Percentiles rank a stretch among this genome's conserved stretches.
These are phyloP conservation scores for Laetiporus sulphureus DNA, from an alignment of 1,284 basidiomycete species.

Conservation along the genomic window DNA sequence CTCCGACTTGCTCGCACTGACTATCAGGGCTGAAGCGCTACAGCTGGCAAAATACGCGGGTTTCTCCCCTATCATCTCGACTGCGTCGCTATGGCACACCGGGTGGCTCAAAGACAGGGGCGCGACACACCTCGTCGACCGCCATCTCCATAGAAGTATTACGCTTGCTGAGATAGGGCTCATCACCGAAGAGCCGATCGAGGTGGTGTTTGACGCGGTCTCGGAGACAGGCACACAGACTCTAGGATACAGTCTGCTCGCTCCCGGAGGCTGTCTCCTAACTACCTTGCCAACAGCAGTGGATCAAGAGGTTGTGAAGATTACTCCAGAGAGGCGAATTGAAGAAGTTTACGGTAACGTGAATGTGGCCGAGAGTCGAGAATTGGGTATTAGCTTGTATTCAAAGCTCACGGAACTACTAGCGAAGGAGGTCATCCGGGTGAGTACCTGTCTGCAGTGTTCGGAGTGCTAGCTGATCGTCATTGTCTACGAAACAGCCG, in stretches of 20 bases:
- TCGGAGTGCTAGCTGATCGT: neutral
- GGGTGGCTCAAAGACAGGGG: slow-evolving; percentile 30
- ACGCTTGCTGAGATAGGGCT: slow-evolving; percentile 5
- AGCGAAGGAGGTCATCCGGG: slow-evolving; percentile 10
- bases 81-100: slow-evolving; percentile 37
- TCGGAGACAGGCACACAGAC: slow-evolving; percentile 15
- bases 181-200: slow-evolving; percentile 12
- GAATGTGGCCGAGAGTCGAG: slow-evolving; percentile 1
- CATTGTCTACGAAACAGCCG: slow-evolving; percentile 13
- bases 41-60: slow-evolving; percentile 42
- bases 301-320: slow-evolving; percentile 3
- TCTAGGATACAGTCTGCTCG: slow-evolving; percentile 20
- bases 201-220: slow-evolving; percentile 23
- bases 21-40: slow-evolving; percentile 16
- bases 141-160: slow-evolving; percentile 7
- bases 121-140: slow-evolving; percentile 20
- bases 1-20: neutral
- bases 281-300: slow-evolving; percentile 9
- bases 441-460: neutral
- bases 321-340: slow-evolving; percentile 4
- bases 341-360: slow-evolving; percentile 6
- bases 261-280: slow-evolving; percentile 18
- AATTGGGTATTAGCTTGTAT: slow-evolving; percentile 7
- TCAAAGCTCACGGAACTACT: slow-evolving; percentile 7
- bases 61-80: slow-evolving; percentile 43